Evolutionary conservation across 2,329 filamentous ascomycete genomes (phyloP).

Genomic region (Alternaria triticina): DNA sequence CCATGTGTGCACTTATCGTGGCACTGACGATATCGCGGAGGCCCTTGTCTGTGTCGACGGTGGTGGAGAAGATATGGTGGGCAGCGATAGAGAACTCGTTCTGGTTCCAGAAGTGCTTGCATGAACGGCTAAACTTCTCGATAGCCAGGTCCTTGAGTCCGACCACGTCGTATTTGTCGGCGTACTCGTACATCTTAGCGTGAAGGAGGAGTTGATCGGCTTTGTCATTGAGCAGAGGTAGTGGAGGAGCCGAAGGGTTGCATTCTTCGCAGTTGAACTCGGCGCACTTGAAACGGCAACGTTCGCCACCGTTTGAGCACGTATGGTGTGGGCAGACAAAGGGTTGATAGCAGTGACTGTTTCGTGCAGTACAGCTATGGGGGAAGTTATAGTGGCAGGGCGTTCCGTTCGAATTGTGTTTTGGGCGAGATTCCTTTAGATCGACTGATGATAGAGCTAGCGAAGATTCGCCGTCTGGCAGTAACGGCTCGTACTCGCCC

Average conservation of each 20-base stretch:
- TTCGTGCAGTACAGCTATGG: not conserved
- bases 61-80: constrained; percentile 29
- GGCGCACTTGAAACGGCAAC: too few species aligned
- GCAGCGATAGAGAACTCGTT: constrained; percentile 32
- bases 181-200: constrained; percentile 21
- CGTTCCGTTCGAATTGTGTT: too few species aligned
- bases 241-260: too few species aligned
- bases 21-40: constrained; percentile 37
- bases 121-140: not conserved
- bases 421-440: too few species aligned
- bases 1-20: constrained; percentile 29
- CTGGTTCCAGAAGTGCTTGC: constrained; percentile 19
- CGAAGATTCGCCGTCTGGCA: too few species aligned
- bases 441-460: too few species aligned
- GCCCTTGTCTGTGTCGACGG: constrained; percentile 34
- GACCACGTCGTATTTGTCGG: constrained; percentile 13
- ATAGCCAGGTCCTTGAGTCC: not conserved
- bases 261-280: not conserved
- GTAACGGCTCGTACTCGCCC: constrained; percentile 10
- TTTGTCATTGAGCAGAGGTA: not conserved
- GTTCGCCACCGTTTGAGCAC: too few species aligned
- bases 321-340: not conserved
- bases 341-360: not conserved
- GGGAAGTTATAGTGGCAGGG: not conserved
- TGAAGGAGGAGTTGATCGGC: not conserved